Conservation (phyloP, 2,329 filamentous ascomycete species). For the Colletotrichum lentis region DNA sequence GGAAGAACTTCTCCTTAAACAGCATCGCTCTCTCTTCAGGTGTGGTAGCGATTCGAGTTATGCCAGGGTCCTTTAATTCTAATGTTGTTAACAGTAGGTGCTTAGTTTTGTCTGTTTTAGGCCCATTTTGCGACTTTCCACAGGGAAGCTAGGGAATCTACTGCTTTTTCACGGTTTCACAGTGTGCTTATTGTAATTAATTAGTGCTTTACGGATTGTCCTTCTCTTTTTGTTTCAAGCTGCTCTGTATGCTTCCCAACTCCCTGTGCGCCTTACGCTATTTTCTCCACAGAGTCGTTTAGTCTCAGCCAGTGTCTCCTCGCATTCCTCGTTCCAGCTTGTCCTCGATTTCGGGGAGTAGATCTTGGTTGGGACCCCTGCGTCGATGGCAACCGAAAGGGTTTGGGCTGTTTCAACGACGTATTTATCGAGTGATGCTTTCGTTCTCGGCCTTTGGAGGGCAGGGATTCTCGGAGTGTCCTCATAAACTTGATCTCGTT, state of each 20-base stretch:
- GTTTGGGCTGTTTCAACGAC: background rate
- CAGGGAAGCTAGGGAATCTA: background rate
- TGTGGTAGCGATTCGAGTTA: background rate
- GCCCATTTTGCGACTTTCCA: constrained; percentile 8
- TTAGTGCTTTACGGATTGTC: constrained; percentile 1
- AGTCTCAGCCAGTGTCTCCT: background rate
- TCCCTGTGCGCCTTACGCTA: background rate
- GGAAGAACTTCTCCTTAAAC: constrained; percentile 10
- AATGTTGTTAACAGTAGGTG: background rate
- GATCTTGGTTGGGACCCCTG: background rate
- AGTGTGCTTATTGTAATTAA: background rate
- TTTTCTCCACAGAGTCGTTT: background rate
- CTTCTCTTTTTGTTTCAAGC: background rate
- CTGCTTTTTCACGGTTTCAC: constrained; percentile 1
- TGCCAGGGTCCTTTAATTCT: constrained; percentile 3
- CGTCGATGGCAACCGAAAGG: background rate
- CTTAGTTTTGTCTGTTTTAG: background rate
- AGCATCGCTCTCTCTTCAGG: constrained; percentile 4
- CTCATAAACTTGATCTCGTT: background rate
- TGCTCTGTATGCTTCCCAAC: background rate
- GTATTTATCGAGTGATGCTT: constrained; percentile 10
- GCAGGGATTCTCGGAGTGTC: too few relatives aligned
- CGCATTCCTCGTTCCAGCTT: background rate
- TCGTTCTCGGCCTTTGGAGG: constrained; percentile 1
- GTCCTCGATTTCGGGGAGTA: background rate